Percentiles rank a stretch among this genome's conserved stretches.
Conservation (phyloP, 768 basidiomycete species). For the Mycena belliarum region DNA sequence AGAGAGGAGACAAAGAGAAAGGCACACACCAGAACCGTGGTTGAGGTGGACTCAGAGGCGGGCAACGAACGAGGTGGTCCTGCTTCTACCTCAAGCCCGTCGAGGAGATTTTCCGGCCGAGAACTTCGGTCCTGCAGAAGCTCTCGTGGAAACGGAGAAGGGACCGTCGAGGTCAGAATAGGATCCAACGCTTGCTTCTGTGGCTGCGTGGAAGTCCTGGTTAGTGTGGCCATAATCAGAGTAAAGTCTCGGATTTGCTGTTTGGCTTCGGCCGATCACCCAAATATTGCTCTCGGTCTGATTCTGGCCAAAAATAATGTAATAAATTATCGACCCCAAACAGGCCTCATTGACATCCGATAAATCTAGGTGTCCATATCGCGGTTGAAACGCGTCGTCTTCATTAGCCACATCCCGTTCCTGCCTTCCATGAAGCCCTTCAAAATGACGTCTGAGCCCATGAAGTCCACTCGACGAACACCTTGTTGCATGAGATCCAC, state of each 20-base stretch:
- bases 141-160: constrained; percentile 22
- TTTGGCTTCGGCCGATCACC: background rate
- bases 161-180: constrained; percentile 10
- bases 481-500: constrained; percentile 39
- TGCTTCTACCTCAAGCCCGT: constrained; percentile 2
- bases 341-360: background rate
- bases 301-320: too few species aligned
- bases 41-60: constrained; percentile 11
- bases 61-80: constrained; percentile 13
- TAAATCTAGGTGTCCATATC: background rate
- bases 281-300: background rate
- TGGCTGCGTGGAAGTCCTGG: constrained; percentile 8
- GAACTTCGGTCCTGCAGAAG: constrained; percentile 7
- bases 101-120: background rate
- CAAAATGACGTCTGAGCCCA: constrained; percentile 54
- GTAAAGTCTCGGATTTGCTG: background rate
- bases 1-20: too few species aligned
- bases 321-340: background rate
- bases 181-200: constrained; percentile 10
- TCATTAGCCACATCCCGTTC: constrained; percentile 69
- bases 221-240: constrained; percentile 18
- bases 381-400: constrained; percentile 34
- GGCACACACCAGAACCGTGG: constrained; percentile 9
- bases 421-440: constrained; percentile 54
- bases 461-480: constrained; percentile 59